A percentile compares a stretch with the other conserved stretches of the same genome.
These are phyloP conservation scores for Neodidymelliopsis sp. DNA, from an alignment of 2,329 filamentous ascomycete genomes.

Conservation along the genomic window DNA sequence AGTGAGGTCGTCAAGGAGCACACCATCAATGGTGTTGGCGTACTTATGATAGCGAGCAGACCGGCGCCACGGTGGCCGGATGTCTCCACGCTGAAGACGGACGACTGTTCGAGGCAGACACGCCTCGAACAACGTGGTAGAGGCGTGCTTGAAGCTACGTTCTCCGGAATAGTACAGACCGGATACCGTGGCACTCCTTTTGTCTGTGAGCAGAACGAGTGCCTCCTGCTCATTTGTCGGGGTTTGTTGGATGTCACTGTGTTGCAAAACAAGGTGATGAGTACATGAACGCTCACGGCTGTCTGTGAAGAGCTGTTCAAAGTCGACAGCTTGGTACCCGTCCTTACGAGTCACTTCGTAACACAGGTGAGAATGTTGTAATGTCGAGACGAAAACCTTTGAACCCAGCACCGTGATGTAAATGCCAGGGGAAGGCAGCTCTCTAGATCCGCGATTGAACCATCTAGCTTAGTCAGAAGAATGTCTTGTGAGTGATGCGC, in stretches of 20 bases:
- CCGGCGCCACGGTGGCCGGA: conserved; percentile 48
- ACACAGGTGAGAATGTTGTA: conserved; percentile 61
- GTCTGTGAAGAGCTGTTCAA: conserved; percentile 41
- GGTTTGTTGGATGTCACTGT: conserved; percentile 8
- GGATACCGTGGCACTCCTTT: conserved; percentile 36
- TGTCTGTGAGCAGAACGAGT: conserved; percentile 46
- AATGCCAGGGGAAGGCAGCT: conserved; percentile 58
- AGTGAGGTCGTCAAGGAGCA: conserved; percentile 57
- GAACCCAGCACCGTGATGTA: conserved; percentile 57
- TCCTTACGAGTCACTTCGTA: conserved; percentile 51
- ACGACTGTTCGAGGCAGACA: conserved; percentile 51
- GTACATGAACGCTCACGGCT: conserved; percentile 37
- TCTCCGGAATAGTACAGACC: conserved; percentile 39
- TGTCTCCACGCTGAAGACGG: conserved; percentile 60
- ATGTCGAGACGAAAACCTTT: conserved; percentile 63
- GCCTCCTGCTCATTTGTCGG: conserved; percentile 5
- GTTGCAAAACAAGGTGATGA: conserved; percentile 33
- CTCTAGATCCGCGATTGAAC: conserved; percentile 48
- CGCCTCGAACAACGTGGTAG: conserved; percentile 52
- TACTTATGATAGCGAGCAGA: conserved; percentile 18
- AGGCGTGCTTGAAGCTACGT: conserved; percentile 30
- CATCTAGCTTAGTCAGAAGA: conserved; percentile 43
- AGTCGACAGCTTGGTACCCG: conserved; percentile 32
- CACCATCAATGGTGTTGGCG: conserved; percentile 38
- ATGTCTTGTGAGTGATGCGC: background rate